Evolutionary conservation across 345 rosid species (phyloP).

Genomic region (Gossypium arboreum): DNA sequence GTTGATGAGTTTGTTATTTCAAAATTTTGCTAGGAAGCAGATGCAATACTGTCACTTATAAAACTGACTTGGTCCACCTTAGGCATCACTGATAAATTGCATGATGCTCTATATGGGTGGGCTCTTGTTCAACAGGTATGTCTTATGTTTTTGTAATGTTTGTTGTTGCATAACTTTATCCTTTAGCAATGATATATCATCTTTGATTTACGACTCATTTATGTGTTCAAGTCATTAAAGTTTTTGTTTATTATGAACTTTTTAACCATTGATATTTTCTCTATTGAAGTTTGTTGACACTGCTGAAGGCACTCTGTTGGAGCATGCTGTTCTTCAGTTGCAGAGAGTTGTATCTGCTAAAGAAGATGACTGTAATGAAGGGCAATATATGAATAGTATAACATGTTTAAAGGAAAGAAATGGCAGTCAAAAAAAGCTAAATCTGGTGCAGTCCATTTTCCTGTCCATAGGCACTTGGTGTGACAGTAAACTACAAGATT

Average conservation of each 20-base stretch:
- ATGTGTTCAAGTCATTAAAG: background rate
- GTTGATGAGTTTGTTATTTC: constrained; percentile 21
- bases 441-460: constrained; percentile 52
- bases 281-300: constrained; percentile 68
- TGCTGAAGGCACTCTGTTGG: constrained; percentile 62
- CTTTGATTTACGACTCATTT: constrained; percentile 8
- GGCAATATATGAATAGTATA: constrained; percentile 48
- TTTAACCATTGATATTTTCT: constrained; percentile 13
- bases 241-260: background rate
- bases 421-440: constrained; percentile 37
- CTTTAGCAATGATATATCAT: background rate
- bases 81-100: constrained; percentile 83
- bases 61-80: constrained; percentile 78
- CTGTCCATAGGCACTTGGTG: constrained; percentile 67
- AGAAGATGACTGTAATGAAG: constrained; percentile 49
- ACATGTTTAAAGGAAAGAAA: constrained; percentile 48
- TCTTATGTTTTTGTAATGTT: constrained; percentile 14
- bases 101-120: constrained; percentile 78
- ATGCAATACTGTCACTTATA: constrained; percentile 50
- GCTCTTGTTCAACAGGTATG: constrained; percentile 83
- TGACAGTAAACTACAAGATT: constrained; percentile 69
- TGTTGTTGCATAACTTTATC: background rate
- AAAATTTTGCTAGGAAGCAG: constrained; percentile 56
- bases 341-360: constrained; percentile 45
- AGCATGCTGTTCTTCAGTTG: constrained; percentile 53